A percentile compares a stretch with the other conserved stretches of the same genome.
Evolutionary conservation across 148 eudicot genomes (phyloP).

Genomic region (Rhododendron mucronatum): DNA sequence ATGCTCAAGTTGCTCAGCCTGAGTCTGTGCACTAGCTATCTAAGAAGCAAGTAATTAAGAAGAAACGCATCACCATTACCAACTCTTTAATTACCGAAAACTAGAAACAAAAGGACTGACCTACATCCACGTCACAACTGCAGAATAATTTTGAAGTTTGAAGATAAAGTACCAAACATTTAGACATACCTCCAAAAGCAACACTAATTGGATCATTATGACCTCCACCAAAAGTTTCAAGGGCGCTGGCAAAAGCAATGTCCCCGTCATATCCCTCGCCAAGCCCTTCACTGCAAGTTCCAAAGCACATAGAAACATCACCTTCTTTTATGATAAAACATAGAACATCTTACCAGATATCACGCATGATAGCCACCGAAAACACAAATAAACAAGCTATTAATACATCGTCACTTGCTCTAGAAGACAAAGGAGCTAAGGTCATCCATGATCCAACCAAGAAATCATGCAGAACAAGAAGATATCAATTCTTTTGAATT

Average conservation of each 20-base stretch:
- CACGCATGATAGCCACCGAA: not conserved
- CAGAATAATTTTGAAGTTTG: not conserved
- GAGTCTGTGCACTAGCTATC: not conserved
- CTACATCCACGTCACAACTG: not conserved
- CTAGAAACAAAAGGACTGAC: not conserved
- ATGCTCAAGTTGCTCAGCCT: not conserved
- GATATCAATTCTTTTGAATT: not conserved
- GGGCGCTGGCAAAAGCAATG: conserved; percentile 93
- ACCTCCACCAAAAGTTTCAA: conserved; percentile 96
- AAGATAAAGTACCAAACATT: not conserved
- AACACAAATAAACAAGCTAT: not conserved
- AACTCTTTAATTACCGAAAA: not conserved
- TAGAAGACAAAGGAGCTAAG: conserved; percentile 3
- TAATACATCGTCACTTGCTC: not conserved
- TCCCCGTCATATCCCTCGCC: conserved; percentile 99
- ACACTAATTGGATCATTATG: conserved; percentile 99
- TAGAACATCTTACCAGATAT: not conserved
- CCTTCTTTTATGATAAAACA: not conserved
- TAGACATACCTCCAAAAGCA: conserved; percentile 87
- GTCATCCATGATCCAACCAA: not conserved
- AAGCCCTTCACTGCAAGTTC: conserved; percentile 79
- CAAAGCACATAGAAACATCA: not conserved
- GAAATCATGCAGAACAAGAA: not conserved
- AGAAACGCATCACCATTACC: not conserved
- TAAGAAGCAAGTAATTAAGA: not conserved